Percentiles rank a stretch among this genome's conserved stretches.
phyloP scores from a whole-genome alignment of 768 basidiomycete species.

The Podaxis rugospora region DNA sequence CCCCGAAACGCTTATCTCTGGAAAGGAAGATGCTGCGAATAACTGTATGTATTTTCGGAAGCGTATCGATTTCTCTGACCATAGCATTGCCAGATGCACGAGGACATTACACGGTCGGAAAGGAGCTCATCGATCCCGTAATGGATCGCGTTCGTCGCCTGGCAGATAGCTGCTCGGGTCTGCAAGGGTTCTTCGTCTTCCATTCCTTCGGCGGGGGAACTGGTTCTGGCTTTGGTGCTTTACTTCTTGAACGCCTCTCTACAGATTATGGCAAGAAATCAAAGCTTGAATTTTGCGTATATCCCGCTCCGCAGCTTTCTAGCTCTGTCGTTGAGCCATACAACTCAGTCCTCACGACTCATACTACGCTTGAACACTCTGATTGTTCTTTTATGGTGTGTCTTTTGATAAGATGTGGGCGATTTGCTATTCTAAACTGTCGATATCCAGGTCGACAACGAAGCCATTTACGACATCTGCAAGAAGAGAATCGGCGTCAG shows the following conservation, averaged over 20 bases:
- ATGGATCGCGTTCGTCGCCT: constrained; percentile 95
- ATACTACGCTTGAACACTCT: constrained; percentile 99
- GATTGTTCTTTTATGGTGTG: constrained; percentile 99
- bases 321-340: constrained; percentile 99
- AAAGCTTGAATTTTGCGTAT: constrained; percentile 97
- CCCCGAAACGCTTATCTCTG: constrained; percentile 93
- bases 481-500: constrained; percentile 86
- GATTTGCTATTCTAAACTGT: not conserved
- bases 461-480: constrained; percentile 99
- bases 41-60: constrained; percentile 66
- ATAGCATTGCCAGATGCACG: constrained; percentile 67
- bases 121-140: constrained; percentile 94
- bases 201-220: constrained; percentile 99
- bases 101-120: constrained; percentile 98
- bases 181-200: constrained; percentile 99
- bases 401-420: not conserved
- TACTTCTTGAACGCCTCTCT: constrained; percentile 92
- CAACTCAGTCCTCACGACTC: constrained; percentile 96
- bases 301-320: constrained; percentile 85
- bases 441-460: constrained; percentile 80
- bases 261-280: constrained; percentile 99
- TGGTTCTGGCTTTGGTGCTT: constrained; percentile 96
- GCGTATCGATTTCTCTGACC: constrained; percentile 14
- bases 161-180: constrained; percentile 93
- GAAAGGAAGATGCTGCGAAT: constrained; percentile 99